Conservation (phyloP, 2,329 filamentous ascomycete species). For the Aspergillus unguis region DNA sequence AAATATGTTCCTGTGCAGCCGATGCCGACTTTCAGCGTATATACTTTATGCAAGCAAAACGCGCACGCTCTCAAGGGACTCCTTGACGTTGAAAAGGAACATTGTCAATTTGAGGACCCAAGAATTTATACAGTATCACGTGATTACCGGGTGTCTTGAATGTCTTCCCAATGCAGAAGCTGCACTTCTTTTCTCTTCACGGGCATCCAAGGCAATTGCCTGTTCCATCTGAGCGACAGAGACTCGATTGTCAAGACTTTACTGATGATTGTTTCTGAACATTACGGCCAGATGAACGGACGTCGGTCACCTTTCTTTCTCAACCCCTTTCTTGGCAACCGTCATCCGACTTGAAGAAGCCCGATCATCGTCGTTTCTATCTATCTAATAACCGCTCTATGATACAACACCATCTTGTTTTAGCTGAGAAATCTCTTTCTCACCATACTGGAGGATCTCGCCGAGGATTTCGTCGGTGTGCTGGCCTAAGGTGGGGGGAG, state of each 20-base stretch:
- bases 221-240: no score
- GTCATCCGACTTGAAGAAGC: no score
- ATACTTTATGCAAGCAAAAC: conserved; percentile 1
- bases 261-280: no score
- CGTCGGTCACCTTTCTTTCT: not conserved
- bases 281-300: no score
- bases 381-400: conserved; percentile 25
- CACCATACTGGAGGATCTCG: conserved; percentile 59
- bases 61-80: not conserved
- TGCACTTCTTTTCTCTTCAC: no score
- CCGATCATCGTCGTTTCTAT: no score
- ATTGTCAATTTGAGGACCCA: conserved; percentile 18
- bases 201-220: no score
- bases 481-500: conserved; percentile 81
- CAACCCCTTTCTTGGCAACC: not conserved
- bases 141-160: conserved; percentile 13
- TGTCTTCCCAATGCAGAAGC: no score
- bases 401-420: conserved; percentile 65
- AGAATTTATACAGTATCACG: conserved; percentile 31
- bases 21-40: not conserved
- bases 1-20: not conserved
- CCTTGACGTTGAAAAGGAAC: not conserved
- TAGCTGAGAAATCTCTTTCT: conserved; percentile 59
- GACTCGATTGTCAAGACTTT: no score
- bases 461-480: conserved; percentile 76